Percentiles rank a stretch among this genome's conserved stretches.
Conservation (phyloP, 2,329 filamentous ascomycete species). For the Zopfia rhizophila region DNA sequence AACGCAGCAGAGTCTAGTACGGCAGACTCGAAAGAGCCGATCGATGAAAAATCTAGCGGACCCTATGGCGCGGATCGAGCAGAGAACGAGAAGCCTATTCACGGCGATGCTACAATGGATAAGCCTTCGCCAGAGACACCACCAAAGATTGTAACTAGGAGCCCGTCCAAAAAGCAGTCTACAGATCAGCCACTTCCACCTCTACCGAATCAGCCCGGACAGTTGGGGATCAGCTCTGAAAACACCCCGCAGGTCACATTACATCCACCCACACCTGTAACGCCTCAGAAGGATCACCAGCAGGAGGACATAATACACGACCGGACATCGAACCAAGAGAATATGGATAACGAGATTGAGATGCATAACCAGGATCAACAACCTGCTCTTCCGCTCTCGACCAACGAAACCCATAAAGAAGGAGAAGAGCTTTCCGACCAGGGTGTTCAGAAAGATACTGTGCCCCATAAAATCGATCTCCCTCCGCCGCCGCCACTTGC, state of each 20-base stretch:
- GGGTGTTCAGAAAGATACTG: slow-evolving; percentile 35
- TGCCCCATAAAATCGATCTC: slow-evolving; percentile 58
- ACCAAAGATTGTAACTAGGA: slow-evolving; percentile 44
- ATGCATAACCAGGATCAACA: slow-evolving; percentile 72
- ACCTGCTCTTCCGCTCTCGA: slow-evolving; percentile 60
- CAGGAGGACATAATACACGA: slow-evolving; percentile 59
- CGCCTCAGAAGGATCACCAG: slow-evolving; percentile 48
- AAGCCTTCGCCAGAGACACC: slow-evolving; percentile 32
- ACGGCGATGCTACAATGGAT: slow-evolving; percentile 38
- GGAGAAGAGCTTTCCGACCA: slow-evolving; percentile 37
- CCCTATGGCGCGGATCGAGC: slow-evolving; percentile 28
- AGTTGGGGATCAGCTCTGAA: slow-evolving; percentile 41
- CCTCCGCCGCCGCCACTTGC: slow-evolving; percentile 67
- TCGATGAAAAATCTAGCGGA: slow-evolving; percentile 56
- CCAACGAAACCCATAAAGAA: slow-evolving; percentile 60
- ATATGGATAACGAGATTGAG: slow-evolving; percentile 66
- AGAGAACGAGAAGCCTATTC: slow-evolving; percentile 28
- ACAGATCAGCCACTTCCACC: slow-evolving; percentile 41
- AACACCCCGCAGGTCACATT: slow-evolving; percentile 52
- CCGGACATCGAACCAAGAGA: slow-evolving; percentile 60
- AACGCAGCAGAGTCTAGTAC: slow-evolving; percentile 56
- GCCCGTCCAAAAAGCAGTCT: slow-evolving; percentile 44
- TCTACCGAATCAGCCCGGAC: slow-evolving; percentile 39
- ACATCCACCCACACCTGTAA: slow-evolving; percentile 58
- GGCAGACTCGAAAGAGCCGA: slow-evolving; percentile 56